Evolutionary conservation across 352 stramenopile genomes (phyloP).

Genomic region (Phytophthora podocarpi): DNA sequence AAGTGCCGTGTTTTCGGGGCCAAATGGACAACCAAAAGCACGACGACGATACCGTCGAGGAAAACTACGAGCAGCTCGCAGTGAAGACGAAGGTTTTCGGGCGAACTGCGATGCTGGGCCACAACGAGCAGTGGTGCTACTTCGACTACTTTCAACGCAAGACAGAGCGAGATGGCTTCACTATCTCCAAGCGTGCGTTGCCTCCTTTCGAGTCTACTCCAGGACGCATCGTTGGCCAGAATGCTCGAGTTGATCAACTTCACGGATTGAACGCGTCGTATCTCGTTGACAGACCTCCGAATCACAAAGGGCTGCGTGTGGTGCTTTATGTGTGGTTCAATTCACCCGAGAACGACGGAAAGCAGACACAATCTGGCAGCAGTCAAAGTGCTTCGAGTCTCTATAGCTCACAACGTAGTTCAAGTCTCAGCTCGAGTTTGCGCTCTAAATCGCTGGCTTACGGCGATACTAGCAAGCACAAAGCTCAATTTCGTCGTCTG

Average conservation of each 20-base stretch:
- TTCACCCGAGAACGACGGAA: slow-evolving; percentile 22
- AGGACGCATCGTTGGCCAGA: slow-evolving; percentile 19
- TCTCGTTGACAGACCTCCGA: slow-evolving; percentile 39
- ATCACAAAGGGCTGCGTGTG: slow-evolving; percentile 36
- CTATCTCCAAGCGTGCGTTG: slow-evolving; percentile 37
- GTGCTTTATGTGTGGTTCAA: slow-evolving; percentile 48
- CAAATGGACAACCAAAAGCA: slow-evolving; percentile 1
- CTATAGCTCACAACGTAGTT: too few relatives aligned
- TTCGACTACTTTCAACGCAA: slow-evolving; percentile 39
- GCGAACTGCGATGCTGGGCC: slow-evolving; percentile 28
- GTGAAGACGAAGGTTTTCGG: slow-evolving; percentile 46
- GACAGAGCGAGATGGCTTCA: slow-evolving; percentile 33
- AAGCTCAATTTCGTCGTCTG: slow-evolving; percentile 30
- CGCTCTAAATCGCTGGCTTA: too few relatives aligned
- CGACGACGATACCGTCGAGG: background rate
- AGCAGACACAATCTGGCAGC: too few relatives aligned
- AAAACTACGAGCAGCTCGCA: slow-evolving; percentile 25
- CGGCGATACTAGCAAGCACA: too few relatives aligned
- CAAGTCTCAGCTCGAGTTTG: too few relatives aligned
- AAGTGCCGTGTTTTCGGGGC: slow-evolving; percentile 23
- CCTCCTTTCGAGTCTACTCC: slow-evolving; percentile 18
- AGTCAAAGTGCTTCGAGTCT: too few relatives aligned
- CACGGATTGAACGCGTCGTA: slow-evolving; percentile 43
- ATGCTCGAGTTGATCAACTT: slow-evolving; percentile 41
- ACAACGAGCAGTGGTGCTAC: slow-evolving; percentile 48